These are phyloP conservation scores for Globisporangium nunn DNA, from an alignment of 352 stramenopile genomes.

Conservation along the genomic window DNA sequence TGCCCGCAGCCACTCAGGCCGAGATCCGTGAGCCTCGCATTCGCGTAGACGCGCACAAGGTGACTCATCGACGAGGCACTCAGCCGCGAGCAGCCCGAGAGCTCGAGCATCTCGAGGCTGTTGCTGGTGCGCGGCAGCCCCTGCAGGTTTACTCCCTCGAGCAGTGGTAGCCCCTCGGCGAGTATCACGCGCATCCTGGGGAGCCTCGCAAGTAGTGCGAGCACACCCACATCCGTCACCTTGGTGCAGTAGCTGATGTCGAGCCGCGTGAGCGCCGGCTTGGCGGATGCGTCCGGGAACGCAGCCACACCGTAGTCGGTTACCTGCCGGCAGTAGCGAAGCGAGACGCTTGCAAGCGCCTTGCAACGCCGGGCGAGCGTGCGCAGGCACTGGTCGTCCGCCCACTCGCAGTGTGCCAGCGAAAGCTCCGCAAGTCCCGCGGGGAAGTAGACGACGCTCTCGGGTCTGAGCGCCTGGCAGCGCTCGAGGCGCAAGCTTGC, in stretches of 20 bases:
- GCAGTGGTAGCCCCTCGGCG: slow-evolving; percentile 29
- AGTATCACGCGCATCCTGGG: slow-evolving; percentile 28
- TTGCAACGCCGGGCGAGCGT: slow-evolving; percentile 30
- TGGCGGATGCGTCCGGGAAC: slow-evolving; percentile 33
- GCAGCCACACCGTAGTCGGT: slow-evolving; percentile 64
- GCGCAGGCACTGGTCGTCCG: slow-evolving; percentile 47
- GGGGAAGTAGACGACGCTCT: slow-evolving; percentile 14
- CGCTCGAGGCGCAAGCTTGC: slow-evolving; percentile 13
- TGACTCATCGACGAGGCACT: slow-evolving; percentile 33
- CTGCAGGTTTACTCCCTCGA: slow-evolving; percentile 57
- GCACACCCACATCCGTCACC: slow-evolving; percentile 47
- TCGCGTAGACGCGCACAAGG: slow-evolving; percentile 31
- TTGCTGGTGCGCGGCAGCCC: slow-evolving; percentile 27
- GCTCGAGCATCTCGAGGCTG: slow-evolving; percentile 23
- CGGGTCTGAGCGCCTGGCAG: slow-evolving; percentile 15
- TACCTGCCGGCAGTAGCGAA: slow-evolving; percentile 44
- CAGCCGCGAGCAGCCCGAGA: slow-evolving; percentile 28
- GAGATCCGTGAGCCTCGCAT: slow-evolving; percentile 25
- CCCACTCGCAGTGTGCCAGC: slow-evolving; percentile 62
- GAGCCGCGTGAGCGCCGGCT: slow-evolving; percentile 26
- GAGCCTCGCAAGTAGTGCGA: slow-evolving; percentile 40
- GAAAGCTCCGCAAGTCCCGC: slow-evolving; percentile 32
- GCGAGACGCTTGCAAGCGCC: slow-evolving; percentile 21
- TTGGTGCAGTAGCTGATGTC: slow-evolving; percentile 50
- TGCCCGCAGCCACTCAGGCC: slow-evolving; percentile 48